A percentile compares a stretch with the other conserved stretches of the same genome.
phyloP scores from a whole-genome alignment of 208 protist species.

The Willaertia magna region DNA sequence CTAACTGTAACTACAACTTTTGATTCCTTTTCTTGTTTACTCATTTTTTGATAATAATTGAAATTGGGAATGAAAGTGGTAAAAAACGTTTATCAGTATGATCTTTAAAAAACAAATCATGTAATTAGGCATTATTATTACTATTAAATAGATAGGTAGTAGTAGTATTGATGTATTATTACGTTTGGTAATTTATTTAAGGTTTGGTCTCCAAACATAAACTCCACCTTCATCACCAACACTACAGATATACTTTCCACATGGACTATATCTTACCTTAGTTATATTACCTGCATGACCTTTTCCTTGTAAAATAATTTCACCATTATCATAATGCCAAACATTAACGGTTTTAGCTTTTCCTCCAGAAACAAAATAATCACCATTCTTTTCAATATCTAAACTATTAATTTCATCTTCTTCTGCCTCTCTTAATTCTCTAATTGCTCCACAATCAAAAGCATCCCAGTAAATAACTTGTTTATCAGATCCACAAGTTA shows the following conservation, averaged over 20 bases:
- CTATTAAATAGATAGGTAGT: no score
- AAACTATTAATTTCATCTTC: constrained; percentile 74
- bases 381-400: constrained; percentile 61
- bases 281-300: constrained; percentile 80
- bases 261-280: constrained; percentile 67
- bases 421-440: constrained; percentile 70
- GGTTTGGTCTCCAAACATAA: constrained; percentile 74
- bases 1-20: neutral
- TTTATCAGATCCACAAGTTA: constrained; percentile 79
- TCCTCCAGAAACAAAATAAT: constrained; percentile 71
- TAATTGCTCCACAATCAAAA: constrained; percentile 76
- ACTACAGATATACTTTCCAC: constrained; percentile 68
- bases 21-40: no score
- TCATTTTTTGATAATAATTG: no score
- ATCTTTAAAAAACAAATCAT: no score
- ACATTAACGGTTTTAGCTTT: constrained; percentile 81
- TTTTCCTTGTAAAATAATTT: constrained; percentile 56
- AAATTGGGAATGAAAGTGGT: no score
- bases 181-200: no score
- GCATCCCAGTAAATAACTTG: constrained; percentile 83
- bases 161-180: no score
- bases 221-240: constrained; percentile 78
- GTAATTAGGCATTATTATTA: no score
- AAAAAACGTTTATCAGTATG: no score
- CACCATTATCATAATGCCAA: constrained; percentile 80